Percentiles rank a stretch among this genome's conserved stretches.
These are phyloP conservation scores for Pichia ethanolica DNA, from an alignment of 805 yeast genomes.

Conservation along the genomic window DNA sequence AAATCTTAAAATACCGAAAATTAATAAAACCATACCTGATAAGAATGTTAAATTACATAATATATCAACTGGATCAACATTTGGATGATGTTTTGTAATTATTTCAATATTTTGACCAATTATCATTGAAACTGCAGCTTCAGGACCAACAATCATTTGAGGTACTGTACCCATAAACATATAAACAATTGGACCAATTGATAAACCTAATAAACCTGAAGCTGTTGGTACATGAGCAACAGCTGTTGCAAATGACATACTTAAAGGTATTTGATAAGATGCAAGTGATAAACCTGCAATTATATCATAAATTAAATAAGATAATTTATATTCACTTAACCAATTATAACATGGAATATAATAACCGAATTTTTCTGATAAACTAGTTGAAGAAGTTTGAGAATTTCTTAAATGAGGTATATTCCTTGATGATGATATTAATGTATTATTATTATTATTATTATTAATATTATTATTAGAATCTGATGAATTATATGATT, in stretches of 20 bases:
- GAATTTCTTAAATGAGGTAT: slow-evolving; percentile 1
- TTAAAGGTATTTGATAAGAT: slow-evolving; percentile 84
- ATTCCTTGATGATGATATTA: not conserved
- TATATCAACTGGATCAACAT: slow-evolving; percentile 43
- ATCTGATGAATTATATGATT: not conserved
- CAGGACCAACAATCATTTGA: slow-evolving; percentile 86
- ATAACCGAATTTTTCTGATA: slow-evolving; percentile 39
- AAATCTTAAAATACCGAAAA: slow-evolving; percentile 72
- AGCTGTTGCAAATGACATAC: slow-evolving; percentile 73
- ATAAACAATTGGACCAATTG: slow-evolving; percentile 73
- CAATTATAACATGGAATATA: slow-evolving; percentile 64
- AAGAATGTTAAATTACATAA: slow-evolving; percentile 64
- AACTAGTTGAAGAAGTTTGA: slow-evolving; percentile 1
- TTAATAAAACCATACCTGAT: slow-evolving; percentile 65
- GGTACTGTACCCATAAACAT: slow-evolving; percentile 80
- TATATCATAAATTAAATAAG: slow-evolving; percentile 49
- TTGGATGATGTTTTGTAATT: slow-evolving; percentile 35
- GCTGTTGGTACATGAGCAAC: slow-evolving; percentile 78
- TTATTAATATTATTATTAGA: not conserved
- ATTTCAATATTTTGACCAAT: slow-evolving; percentile 72
- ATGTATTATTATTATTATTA: not conserved
- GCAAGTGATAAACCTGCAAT: slow-evolving; percentile 84
- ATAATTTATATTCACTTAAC: slow-evolving; percentile 44
- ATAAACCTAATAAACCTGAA: slow-evolving; percentile 69
- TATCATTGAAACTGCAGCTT: slow-evolving; percentile 77